Base-by-base conservation (phyloP, 2,329 filamentous ascomycete species). In the Gliomastix tumulicola region DNA sequence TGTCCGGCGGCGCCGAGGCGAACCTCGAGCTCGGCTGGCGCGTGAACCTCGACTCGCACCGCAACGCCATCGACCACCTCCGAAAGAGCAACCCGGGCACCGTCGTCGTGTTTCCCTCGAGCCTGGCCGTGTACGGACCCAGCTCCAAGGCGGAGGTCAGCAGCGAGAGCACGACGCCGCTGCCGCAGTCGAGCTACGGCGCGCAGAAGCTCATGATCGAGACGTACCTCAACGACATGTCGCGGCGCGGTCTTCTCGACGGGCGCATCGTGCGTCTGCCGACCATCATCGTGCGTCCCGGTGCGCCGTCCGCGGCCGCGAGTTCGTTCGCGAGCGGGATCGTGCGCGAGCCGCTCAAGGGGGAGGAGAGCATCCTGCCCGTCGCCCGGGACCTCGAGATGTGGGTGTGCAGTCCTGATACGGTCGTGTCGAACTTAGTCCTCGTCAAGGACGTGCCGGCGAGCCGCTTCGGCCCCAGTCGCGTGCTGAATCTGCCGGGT, bases 291-390 rank as follows among this genome's bases (percentile, higher is more conserved):
- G 72, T 80, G 4, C 63, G 76, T 7, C 70, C 74, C 1, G 76
- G 75, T 3, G 65, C 62, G 21, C 76, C 76, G 11, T 7, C 21
- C 21, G 36, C 31, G 9, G 76, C 77, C 0, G 76, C 77, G 3
- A 74, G 69, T 4, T 75, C 70, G 0, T 82, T 81, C 45, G 65
- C 76, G 2, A 75, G 65, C 4, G 77, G 76, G 1, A 80, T 82
- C 46, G 74, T 82, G 30, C 63, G 77, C 4, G 77, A 82, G 32
- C 63, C 70, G 6, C 55, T 69, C 7, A 44, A 51, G 13, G 73
- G 72, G 11, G 52, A 63, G 28, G 55, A 62, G n/a, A 69, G 62
- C 21, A 45, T 65, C 0, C 61, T 76, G 1, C 66, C 73, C 3
- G 59, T 71, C 21, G 57, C 66, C 12, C 51, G 57, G 30, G 57